Conservation (phyloP, 177 flowering plant genomes). For the Telopea speciosissima region DNA sequence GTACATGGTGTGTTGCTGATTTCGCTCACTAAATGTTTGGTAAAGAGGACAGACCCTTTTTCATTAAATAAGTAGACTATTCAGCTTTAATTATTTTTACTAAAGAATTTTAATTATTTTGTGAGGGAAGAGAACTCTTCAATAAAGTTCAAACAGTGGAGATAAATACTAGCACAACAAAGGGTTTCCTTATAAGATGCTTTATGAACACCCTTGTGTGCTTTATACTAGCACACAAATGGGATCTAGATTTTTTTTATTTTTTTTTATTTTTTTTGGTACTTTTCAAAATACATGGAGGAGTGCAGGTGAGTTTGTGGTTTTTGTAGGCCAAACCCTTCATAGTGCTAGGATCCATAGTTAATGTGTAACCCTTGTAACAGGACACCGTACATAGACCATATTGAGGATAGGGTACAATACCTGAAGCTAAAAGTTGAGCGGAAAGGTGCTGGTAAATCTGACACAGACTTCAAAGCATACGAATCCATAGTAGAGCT, state of each 20-base stretch:
- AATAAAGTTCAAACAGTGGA: not conserved
- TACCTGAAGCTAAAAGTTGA: conserved; percentile 84
- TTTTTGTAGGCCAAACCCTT: too few relatives aligned
- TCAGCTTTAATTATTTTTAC: not conserved
- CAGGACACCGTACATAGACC: too few relatives aligned
- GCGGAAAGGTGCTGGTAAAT: conserved; percentile 65
- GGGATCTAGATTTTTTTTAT: too few relatives aligned
- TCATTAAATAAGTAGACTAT: not conserved
- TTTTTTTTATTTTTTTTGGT: too few relatives aligned
- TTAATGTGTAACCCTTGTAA: not conserved
- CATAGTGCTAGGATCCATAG: not conserved
- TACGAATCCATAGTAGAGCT: conserved; percentile 53
- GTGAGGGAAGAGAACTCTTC: not conserved
- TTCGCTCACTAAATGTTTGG: not conserved
- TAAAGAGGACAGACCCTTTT: not conserved
- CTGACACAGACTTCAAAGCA: conserved; percentile 53
- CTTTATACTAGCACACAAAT: too few relatives aligned
- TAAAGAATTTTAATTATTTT: not conserved
- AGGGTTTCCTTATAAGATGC: too few relatives aligned
- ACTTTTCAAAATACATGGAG: too few relatives aligned
- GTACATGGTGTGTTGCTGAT: not conserved
- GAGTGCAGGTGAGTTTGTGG: too few relatives aligned
- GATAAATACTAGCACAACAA: too few relatives aligned
- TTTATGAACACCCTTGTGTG: too few relatives aligned
- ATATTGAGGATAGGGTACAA: not conserved